Evolutionary conservation across 106 monocot genomes (phyloP).

Genomic region (Allium fistulosum): DNA sequence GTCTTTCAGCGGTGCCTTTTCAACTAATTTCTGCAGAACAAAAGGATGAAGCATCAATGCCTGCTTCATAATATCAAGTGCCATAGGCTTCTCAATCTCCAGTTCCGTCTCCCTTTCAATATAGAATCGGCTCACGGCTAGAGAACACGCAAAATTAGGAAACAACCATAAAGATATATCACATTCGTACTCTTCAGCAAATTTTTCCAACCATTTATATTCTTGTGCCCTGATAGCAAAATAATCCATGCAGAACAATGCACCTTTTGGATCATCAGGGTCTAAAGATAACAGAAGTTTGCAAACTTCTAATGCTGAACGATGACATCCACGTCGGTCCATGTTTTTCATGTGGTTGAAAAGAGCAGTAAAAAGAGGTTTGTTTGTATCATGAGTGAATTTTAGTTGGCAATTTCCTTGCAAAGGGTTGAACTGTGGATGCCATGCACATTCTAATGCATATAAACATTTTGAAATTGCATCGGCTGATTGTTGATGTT

Average conservation of each 20-base stretch:
- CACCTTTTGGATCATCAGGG: constrained; percentile 85
- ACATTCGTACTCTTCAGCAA: constrained; percentile 54
- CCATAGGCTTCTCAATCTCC: constrained; percentile 45
- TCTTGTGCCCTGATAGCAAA: constrained; percentile 85
- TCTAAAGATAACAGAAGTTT: constrained; percentile 83
- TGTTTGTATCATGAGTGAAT: constrained; percentile 75
- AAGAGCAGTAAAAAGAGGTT: constrained; percentile 82
- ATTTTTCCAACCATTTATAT: constrained; percentile 78
- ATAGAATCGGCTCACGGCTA: constrained; percentile 69
- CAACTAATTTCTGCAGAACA: constrained; percentile 82
- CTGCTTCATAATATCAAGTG: constrained; percentile 90
- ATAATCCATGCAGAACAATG: constrained; percentile 92
- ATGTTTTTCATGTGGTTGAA: constrained; percentile 88
- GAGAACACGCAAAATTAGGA: constrained; percentile 89
- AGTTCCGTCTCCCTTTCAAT: constrained; percentile 36
- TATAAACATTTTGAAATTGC: constrained; percentile 75
- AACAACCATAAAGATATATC: constrained; percentile 91
- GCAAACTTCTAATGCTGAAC: constrained; percentile 94
- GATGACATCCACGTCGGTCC: constrained; percentile 92
- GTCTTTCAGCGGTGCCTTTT: constrained; percentile 87
- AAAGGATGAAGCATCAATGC: constrained; percentile 94
- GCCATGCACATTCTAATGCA: constrained; percentile 94
- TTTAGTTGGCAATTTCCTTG: constrained; percentile 63
- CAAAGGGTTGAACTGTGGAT: constrained; percentile 65
- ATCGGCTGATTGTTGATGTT: constrained; percentile 86